These are phyloP conservation scores for Phytophthora sojae DNA, from an alignment of 352 stramenopile species.

Conservation along the genomic window DNA sequence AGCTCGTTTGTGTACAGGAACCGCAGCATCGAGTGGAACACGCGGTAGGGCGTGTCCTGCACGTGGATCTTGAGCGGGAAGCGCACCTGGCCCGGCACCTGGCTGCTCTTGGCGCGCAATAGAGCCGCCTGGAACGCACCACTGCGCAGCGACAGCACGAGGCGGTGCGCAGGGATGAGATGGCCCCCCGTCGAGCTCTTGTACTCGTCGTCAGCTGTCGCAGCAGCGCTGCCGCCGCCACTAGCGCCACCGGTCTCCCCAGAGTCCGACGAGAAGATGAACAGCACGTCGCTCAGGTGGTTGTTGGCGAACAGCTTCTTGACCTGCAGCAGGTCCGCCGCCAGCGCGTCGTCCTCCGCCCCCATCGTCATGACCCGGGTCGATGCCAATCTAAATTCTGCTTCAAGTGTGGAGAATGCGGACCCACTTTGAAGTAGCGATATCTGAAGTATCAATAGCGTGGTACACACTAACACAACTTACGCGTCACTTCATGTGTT, in stretches of 20 bases:
- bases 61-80: slow-evolving; percentile 87
- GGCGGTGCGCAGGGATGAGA: slow-evolving; percentile 76
- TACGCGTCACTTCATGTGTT: neutral
- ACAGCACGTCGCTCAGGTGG: slow-evolving; percentile 83
- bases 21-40: slow-evolving; percentile 73
- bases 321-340: slow-evolving; percentile 63
- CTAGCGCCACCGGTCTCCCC: neutral
- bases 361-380: neutral
- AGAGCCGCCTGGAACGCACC: slow-evolving; percentile 76
- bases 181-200: slow-evolving; percentile 36
- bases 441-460: neutral
- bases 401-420: slow-evolving; percentile 19
- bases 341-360: slow-evolving; percentile 36
- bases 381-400: slow-evolving; percentile 8
- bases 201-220: slow-evolving; percentile 2
- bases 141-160: slow-evolving; percentile 79
- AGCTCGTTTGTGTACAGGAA: slow-evolving; percentile 87
- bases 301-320: slow-evolving; percentile 70
- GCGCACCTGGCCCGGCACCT: slow-evolving; percentile 68
- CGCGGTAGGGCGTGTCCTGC: slow-evolving; percentile 77
- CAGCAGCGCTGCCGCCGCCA: neutral
- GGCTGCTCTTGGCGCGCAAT: slow-evolving; percentile 70
- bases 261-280: slow-evolving; percentile 69
- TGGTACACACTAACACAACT: neutral
- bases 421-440: neutral